Percentiles rank a stretch among this genome's conserved stretches.
Conservation (phyloP, 2,329 filamentous ascomycete species). For the Aspergillus eucalypticola region DNA sequence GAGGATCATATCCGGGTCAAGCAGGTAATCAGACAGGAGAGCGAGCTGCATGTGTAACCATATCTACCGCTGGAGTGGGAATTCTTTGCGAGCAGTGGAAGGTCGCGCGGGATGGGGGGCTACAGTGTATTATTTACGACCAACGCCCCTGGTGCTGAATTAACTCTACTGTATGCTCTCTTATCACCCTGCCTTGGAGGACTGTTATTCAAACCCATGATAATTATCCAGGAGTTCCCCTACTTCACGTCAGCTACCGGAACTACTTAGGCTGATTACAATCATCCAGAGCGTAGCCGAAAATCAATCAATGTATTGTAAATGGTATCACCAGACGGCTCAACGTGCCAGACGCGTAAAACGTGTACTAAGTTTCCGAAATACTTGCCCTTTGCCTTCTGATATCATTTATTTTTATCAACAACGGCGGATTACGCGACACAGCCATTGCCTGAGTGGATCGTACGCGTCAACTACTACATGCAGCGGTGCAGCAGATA, state of each 20-base stretch:
- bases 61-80: background rate
- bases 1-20: constrained; percentile 34
- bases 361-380: background rate
- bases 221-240: background rate
- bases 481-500: background rate
- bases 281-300: background rate
- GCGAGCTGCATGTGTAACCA: constrained; percentile 27
- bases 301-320: background rate
- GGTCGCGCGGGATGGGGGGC: background rate
- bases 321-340: background rate
- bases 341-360: background rate
- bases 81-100: background rate
- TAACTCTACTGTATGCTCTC: background rate
- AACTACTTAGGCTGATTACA: background rate
- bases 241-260: background rate
- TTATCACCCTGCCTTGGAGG: background rate
- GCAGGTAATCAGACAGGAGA: constrained; percentile 37
- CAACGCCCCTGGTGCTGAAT: background rate
- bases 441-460: background rate
- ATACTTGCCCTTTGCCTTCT: background rate
- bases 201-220: background rate
- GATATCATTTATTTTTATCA: background rate
- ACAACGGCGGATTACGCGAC: background rate
- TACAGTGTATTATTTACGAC: background rate
- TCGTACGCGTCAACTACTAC: background rate